Evolutionary conservation across 176 grass and related monocot genomes (phyloP).

Genomic region (Triticum urartu): DNA sequence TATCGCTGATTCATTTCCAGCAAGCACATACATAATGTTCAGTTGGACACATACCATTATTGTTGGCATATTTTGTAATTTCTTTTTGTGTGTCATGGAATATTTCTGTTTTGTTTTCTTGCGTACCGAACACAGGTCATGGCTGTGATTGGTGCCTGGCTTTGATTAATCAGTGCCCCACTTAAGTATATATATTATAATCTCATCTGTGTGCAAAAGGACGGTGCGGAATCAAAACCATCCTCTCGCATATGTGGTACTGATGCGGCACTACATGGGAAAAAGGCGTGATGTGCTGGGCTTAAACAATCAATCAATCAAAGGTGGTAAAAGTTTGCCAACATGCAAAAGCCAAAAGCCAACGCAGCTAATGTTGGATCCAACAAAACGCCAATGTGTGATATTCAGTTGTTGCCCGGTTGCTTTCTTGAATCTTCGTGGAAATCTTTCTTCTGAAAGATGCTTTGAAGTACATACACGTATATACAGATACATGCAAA

Average conservation of each 20-base stretch:
- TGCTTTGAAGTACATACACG: neutral
- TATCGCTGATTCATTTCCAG: slow-evolving; percentile 6
- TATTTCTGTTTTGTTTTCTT: neutral
- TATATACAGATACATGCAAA: neutral
- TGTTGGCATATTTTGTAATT: neutral
- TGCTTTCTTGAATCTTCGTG: neutral
- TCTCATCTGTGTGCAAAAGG: neutral
- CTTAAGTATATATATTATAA: neutral
- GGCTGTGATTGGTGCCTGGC: neutral
- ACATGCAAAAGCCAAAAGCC: slow-evolving; percentile 38
- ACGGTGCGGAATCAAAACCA: neutral
- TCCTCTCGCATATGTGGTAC: neutral
- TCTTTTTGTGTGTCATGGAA: no score
- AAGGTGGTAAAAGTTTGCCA: slow-evolving; percentile 8
- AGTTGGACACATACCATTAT: neutral
- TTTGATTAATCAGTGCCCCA: neutral
- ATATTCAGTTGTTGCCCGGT: neutral
- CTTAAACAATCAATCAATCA: neutral
- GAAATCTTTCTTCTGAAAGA: neutral
- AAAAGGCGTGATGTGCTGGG: slow-evolving; percentile 16
- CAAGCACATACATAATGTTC: neutral
- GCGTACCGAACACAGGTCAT: neutral
- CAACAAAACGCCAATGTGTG: neutral
- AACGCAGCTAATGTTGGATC: slow-evolving; percentile 5
- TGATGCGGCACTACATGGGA: neutral